Conservation (phyloP, 1,139 yeast species). For the Ogataea hybrid region DNA sequence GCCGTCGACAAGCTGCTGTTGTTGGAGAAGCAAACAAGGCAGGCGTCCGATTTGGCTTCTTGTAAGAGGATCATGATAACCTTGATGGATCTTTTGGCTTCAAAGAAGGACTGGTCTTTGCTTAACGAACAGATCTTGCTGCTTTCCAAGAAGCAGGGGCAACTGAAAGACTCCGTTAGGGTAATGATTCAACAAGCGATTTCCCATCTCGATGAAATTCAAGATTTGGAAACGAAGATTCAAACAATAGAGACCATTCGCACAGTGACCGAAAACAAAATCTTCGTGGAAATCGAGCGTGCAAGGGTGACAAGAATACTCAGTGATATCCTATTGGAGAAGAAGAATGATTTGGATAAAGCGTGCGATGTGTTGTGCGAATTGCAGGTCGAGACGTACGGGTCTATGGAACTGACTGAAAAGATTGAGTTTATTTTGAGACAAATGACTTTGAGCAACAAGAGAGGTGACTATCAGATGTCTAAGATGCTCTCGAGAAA, state of each 20-base stretch:
- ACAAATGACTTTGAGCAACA: constrained; percentile 81
- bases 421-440: constrained; percentile 89
- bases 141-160: constrained; percentile 94
- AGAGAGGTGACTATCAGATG: constrained; percentile 80
- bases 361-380: constrained; percentile 92
- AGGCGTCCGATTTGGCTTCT: constrained; percentile 89
- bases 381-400: constrained; percentile 94
- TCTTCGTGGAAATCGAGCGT: constrained; percentile 93
- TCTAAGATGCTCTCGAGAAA: constrained; percentile 87
- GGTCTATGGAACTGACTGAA: constrained; percentile 89
- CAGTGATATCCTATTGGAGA: constrained; percentile 66
- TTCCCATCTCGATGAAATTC: constrained; percentile 55
- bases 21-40: constrained; percentile 93
- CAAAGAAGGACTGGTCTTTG: constrained; percentile 68
- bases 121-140: constrained; percentile 79
- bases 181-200: constrained; percentile 73
- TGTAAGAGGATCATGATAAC: constrained; percentile 76
- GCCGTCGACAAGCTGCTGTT: constrained; percentile 78
- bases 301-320: constrained; percentile 85
- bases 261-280: constrained; percentile 88
- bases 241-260: constrained; percentile 78
- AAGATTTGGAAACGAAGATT: constrained; percentile 59
- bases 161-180: constrained; percentile 83
- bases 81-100: constrained; percentile 65
- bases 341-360: constrained; percentile 74